phyloP scores from a whole-genome alignment of 495 filamentous ascomycete genomes.

The Rhypophila decipiens region DNA sequence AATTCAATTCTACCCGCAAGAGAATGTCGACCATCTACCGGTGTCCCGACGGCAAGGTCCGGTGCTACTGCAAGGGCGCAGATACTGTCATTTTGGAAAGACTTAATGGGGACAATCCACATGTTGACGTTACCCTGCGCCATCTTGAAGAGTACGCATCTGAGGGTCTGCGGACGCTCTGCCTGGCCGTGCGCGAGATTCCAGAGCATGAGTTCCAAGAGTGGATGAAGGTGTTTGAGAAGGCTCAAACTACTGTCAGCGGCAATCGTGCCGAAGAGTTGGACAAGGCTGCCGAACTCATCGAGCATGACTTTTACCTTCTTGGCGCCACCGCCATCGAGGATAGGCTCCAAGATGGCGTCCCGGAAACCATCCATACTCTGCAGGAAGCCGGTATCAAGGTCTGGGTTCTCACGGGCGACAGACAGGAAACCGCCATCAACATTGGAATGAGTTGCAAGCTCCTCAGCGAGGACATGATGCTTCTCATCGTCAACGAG shows the following conservation, averaged over 20 bases:
- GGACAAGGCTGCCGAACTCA: slow-evolving; percentile 93
- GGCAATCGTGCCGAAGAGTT: slow-evolving; percentile 91
- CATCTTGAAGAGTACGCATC: slow-evolving; percentile 98
- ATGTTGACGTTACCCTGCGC: slow-evolving; percentile 77
- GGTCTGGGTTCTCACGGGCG: slow-evolving; percentile 97
- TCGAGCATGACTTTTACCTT: slow-evolving; percentile 85
- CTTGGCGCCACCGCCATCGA: slow-evolving; percentile 97
- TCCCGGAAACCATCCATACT: slow-evolving; percentile 97
- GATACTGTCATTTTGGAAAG: slow-evolving; percentile 97
- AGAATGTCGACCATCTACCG: slow-evolving; percentile 96
- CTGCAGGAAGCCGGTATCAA: slow-evolving; percentile 97
- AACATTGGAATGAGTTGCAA: slow-evolving; percentile 99
- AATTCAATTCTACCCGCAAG: slow-evolving; percentile 98
- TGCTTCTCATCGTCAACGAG: slow-evolving; percentile 92
- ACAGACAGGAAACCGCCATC: slow-evolving; percentile 97
- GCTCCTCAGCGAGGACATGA: slow-evolving; percentile 98
- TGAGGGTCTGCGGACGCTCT: slow-evolving; percentile 91
- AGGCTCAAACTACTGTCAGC: slow-evolving; percentile 82
- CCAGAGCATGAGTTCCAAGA: slow-evolving; percentile 84
- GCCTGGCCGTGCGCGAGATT: slow-evolving; percentile 90
- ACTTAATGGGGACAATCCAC: slow-evolving; percentile 69
- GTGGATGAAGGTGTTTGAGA: slow-evolving; percentile 84
- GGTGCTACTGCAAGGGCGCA: slow-evolving; percentile 92
- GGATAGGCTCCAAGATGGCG: slow-evolving; percentile 93
- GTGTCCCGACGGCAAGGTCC: slow-evolving; percentile 91